Conservation (phyloP, 73 alveolate species). For the Paramecium tetraurelia region DNA sequence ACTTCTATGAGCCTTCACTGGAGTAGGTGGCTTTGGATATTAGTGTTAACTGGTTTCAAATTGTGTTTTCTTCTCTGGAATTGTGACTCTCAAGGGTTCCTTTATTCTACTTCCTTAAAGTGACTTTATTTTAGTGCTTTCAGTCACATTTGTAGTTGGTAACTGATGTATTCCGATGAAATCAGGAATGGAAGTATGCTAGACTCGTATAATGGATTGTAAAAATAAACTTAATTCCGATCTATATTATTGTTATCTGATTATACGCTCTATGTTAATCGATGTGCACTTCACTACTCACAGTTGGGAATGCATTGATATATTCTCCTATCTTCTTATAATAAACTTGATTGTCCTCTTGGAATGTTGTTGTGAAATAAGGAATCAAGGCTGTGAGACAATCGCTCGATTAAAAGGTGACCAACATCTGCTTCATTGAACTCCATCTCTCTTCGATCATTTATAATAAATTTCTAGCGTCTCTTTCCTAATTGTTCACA, state of each 20-base stretch:
- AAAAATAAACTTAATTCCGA: not conserved
- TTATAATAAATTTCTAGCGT: not conserved
- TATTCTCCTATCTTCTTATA: not conserved
- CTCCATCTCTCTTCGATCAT: constrained; percentile 9
- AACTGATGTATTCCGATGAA: constrained; percentile 19
- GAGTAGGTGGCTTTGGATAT: not conserved
- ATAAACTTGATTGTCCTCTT: not conserved
- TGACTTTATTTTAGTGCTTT: not conserved
- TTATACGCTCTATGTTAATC: not conserved
- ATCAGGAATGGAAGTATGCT: constrained; percentile 9
- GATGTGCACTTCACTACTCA: not conserved
- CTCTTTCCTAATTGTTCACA: constrained; percentile 13
- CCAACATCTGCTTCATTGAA: not conserved
- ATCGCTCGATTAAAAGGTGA: not conserved
- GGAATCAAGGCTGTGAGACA: constrained; percentile 24
- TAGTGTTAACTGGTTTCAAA: not conserved
- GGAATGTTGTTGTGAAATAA: constrained; percentile 6
- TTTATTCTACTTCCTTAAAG: not conserved
- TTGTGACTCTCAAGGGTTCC: not conserved
- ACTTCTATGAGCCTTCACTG: not conserved
- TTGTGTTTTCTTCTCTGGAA: not conserved
- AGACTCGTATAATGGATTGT: not conserved
- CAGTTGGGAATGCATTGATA: constrained; percentile 35
- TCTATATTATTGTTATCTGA: not conserved
- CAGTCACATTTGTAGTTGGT: not conserved